Base-by-base conservation (phyloP, 306 rosid species). In the Leucaena leucocephala region DNA sequence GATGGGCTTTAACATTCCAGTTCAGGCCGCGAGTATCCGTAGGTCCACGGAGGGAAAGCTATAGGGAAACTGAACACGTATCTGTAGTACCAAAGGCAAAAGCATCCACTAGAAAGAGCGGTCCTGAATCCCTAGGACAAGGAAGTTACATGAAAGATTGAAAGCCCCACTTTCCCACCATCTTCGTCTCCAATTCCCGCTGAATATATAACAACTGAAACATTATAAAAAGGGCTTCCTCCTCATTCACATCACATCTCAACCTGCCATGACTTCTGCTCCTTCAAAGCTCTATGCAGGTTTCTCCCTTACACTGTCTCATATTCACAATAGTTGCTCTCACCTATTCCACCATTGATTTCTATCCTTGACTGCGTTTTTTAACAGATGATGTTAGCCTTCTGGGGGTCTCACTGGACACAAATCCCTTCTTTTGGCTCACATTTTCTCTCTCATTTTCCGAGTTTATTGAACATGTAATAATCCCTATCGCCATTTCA, bases 341-440 rank as follows among this genome's bases (percentile, higher is more conserved):
- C 74, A 21, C 34, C n/a, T 12, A 19, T 77, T 49, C 54, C 16
- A 27, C 54, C 14, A 46, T 40, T 83, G 6, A 78, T 59, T 19
- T 6, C 38, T 42, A n/a, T 33, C 13, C 63, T 66, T 84, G 33
- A 14, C 81, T 64, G n/a, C 44, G 39, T 54, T 58, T 3, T 85
- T 68, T 80, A 90, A 85, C 97, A 85, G 98, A 95, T 86, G 98
- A 95, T 65, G 97, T 95, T 36, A 92, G 97, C 83, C 97, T 95
- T 55, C 80, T 92, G 40, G 88, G 91, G 82, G 96, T 95, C 9
- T 80, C 93, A 52, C 75, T 95, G 21, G 98, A 92, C 89, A 87
- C 97, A 35, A 95, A 91, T 71, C 97, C 97, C 19, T 88, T 94
- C 87, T 92, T 94, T 84, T 94, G 97, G 97, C 59, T 80, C 85